Evolutionary conservation across 805 yeast genomes (phyloP).

Genomic region (Metschnikowia cubensis): DNA sequence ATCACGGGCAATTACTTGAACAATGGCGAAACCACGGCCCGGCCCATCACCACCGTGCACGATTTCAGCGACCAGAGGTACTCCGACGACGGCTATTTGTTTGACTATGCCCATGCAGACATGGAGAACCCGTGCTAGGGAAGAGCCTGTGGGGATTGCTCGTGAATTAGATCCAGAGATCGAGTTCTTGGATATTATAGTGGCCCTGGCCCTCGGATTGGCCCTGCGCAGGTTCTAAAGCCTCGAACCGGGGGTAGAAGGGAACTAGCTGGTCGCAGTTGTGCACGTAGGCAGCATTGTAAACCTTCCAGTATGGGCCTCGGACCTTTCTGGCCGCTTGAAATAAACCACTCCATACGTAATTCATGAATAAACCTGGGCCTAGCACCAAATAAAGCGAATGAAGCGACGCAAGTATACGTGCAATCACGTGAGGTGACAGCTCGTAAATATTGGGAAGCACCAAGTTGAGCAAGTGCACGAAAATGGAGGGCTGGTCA

Average conservation of each 20-base stretch:
- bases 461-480: conserved; percentile 75
- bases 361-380: conserved; percentile 66
- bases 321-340: conserved; percentile 92
- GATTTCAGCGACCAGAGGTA: conserved; percentile 10
- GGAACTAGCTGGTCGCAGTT: conserved; percentile 77
- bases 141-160: not conserved
- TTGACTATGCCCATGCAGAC: conserved; percentile 12
- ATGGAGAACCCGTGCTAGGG: not conserved
- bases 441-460: conserved; percentile 91
- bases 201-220: conserved; percentile 15
- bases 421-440: conserved; percentile 87
- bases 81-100: conserved; percentile 15
- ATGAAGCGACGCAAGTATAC: conserved; percentile 78
- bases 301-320: conserved; percentile 78
- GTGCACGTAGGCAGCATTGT: conserved; percentile 71
- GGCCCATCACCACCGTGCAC: conserved; percentile 14
- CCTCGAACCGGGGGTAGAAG: conserved; percentile 62
- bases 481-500: conserved; percentile 57
- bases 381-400: conserved; percentile 73
- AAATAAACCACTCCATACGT: conserved; percentile 82
- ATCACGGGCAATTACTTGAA: conserved; percentile 14
- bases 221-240: conserved; percentile 8
- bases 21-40: conserved; percentile 15
- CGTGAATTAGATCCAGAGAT: conserved; percentile 30
- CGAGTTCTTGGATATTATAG: conserved; percentile 49